Percentiles rank a stretch among this genome's conserved stretches.
These are phyloP conservation scores for Symbiodinium pilosum DNA, from an alignment of 73 alveolate genomes.

Conservation along the genomic window DNA sequence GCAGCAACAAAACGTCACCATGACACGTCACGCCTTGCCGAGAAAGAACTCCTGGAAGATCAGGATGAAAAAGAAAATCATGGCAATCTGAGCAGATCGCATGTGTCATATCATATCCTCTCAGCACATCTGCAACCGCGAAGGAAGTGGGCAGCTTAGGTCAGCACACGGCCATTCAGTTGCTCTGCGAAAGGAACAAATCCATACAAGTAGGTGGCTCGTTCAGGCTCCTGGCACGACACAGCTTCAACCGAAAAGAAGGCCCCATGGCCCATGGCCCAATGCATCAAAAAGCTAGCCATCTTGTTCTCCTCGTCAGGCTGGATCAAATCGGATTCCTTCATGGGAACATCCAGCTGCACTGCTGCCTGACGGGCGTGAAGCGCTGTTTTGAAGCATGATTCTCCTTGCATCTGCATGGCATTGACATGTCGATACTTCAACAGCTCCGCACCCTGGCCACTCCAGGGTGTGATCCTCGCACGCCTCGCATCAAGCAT, in stretches of 20 bases:
- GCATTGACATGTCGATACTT: neutral
- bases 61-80: conserved; percentile 85
- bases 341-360: conserved; percentile 74
- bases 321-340: conserved; percentile 48
- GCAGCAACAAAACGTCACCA: too few relatives aligned
- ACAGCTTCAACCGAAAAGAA: too few relatives aligned
- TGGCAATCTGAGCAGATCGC: conserved; percentile 38
- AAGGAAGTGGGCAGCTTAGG: neutral
- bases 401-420: neutral
- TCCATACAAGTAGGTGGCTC: conserved; percentile 60
- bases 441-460: neutral
- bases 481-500: neutral
- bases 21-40: conserved; percentile 38
- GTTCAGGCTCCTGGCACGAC: conserved; percentile 36
- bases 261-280: neutral
- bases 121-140: neutral
- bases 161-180: conserved; percentile 58
- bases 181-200: conserved; percentile 91
- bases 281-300: neutral
- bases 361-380: conserved; percentile 54
- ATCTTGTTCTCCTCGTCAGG: conserved; percentile 74
- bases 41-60: conserved; percentile 63
- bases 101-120: too few relatives aligned
- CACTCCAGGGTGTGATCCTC: conserved; percentile 6
- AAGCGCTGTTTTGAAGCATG: neutral